Evolutionary conservation across 345 rosid genomes (phyloP).

Genomic region (Syzygium grande): DNA sequence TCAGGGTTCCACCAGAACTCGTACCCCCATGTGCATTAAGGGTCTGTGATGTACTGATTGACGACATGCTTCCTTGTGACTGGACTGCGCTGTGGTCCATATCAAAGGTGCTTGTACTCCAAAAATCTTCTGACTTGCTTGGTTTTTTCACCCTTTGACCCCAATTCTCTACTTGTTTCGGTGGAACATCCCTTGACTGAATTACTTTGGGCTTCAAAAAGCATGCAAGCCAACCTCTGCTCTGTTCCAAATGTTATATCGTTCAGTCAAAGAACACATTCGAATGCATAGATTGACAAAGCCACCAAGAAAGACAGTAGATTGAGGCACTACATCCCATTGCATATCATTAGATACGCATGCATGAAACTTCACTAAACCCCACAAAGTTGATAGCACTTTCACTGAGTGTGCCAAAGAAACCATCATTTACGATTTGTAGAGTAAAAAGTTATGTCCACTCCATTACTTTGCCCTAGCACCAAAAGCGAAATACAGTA

Average conservation of each 20-base stretch:
- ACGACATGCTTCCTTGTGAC: slow-evolving; percentile 74
- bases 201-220: slow-evolving; percentile 27
- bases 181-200: slow-evolving; percentile 16
- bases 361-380: neutral
- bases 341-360: neutral
- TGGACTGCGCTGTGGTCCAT: slow-evolving; percentile 58
- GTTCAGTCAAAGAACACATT: slow-evolving; percentile 4
- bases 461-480: neutral
- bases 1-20: slow-evolving; percentile 37
- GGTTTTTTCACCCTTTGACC: slow-evolving; percentile 23
- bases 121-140: slow-evolving; percentile 46
- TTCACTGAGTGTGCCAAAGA: neutral
- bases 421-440: neutral
- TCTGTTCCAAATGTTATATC: slow-evolving; percentile 57
- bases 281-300: slow-evolving; percentile 17
- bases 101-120: slow-evolving; percentile 55
- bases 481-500: neutral
- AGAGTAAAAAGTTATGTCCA: neutral
- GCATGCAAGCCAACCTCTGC: slow-evolving; percentile 88
- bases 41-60: slow-evolving; percentile 39
- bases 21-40: slow-evolving; percentile 25
- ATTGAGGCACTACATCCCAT: neutral
- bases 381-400: neutral
- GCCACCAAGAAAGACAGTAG: neutral
- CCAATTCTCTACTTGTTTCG: slow-evolving; percentile 13